These are phyloP conservation scores for Phytomonas sp. DNA, from an alignment of 208 protist genomes.

Conservation along the genomic window DNA sequence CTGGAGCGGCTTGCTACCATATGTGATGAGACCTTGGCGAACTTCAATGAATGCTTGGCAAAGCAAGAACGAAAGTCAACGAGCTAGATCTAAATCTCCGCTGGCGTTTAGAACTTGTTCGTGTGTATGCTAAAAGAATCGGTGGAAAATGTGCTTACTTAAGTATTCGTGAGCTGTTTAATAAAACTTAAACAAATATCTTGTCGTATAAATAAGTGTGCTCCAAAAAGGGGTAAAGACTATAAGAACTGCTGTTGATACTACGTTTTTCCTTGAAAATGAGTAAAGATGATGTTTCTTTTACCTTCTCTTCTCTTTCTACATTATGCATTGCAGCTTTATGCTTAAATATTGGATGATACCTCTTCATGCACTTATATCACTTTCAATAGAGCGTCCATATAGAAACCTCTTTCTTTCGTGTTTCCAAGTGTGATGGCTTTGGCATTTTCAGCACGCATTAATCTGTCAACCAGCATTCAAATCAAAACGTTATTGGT, in stretches of 20 bases:
- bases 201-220: background rate
- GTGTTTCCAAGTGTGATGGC: background rate
- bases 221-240: background rate
- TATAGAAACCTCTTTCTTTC: background rate
- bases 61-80: conserved; percentile 8
- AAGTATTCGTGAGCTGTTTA: background rate
- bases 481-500: background rate
- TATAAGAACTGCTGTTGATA: background rate
- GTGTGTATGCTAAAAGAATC: background rate
- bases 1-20: conserved; percentile 73
- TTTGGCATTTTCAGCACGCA: background rate
- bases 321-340: background rate
- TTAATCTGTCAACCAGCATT: background rate
- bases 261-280: background rate
- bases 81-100: background rate
- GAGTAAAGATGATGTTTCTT: background rate
- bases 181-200: background rate
- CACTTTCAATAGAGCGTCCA: background rate
- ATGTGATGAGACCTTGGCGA: conserved; percentile 67
- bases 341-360: background rate
- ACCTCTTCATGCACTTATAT: background rate
- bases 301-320: background rate
- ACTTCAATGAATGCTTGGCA: conserved; percentile 67
- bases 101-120: background rate
- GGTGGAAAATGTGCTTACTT: background rate